Evolutionary conservation across 116 monocot genomes (phyloP), one percentile per base, ranked within the genome.

Genomic region (Thalassia testudinum): DNA sequence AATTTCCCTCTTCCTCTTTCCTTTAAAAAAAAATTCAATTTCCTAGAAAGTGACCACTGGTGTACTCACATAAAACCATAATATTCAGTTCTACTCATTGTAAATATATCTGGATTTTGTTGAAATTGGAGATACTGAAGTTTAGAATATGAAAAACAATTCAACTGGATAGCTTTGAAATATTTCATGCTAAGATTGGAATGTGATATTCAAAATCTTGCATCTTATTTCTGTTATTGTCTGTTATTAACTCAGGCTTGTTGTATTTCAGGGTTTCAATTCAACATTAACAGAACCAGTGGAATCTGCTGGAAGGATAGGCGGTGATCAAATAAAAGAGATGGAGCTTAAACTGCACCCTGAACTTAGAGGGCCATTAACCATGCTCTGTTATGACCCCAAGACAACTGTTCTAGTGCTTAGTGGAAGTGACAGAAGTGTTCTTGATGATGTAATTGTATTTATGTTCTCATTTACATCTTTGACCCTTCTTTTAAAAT

Each of bases 281-380:
- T 67, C 84, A 58, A 95, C 93, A 27, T 70, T 95, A 43, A 95
- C 93, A 20, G 93, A 87, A 61, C 73, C 81, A 27, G 76, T 87
- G 48, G 93, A 95, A 58, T 84, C 78, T 50, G 75, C 76, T 61
- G 93, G 93, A 57, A 80, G 87, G 77, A 84, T 84, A 72, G 93
- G 93, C 38, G 93, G 87, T 45, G 93, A 95, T 65, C 93, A 95
- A 68, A 95, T 95, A 27, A 95, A 95, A 67, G 93, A 95, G 64
- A 95, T 95, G 93, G 93, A 95, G 53, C 78, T 95, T 22, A 95
- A 95, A 54, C 60, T 95, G 70, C 87, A 95, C 59, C 84, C 87
- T 27, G 84, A 87, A 4, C 60, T 95, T 24, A 95, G 84, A 65
- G 75, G 44, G 1, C 67, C 93, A 18, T 54, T 95, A 40, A 70